Evolutionary conservation across 805 yeast genomes (phyloP), one percentile per base, ranked within the genome.

Genomic region (Lipomyces chichibuensis): DNA sequence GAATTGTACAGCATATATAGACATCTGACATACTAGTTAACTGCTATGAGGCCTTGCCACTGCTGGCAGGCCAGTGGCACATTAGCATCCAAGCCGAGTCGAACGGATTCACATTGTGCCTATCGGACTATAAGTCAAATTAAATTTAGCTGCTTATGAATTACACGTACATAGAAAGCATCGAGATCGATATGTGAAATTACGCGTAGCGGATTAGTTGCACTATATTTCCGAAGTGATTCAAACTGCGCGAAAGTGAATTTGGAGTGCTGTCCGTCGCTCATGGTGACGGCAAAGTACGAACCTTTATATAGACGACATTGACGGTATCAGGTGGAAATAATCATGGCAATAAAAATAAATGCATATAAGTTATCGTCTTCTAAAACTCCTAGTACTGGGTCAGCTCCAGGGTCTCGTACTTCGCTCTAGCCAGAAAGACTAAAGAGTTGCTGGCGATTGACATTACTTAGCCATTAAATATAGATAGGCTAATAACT

Each of bases 61-160:
- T 95, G 99, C 3, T 92, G 91, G 76, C 98, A 93, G 0, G 92
- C 98, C 1, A 95, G 89, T 0, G 99, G 98, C 69, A 87, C 93
- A 2, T 87, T 85, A 1, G 80, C 80, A 1, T 87, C 77, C 17
- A 89, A 78, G 0, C 88, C 88, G 20, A 91, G 81, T 54, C 97
- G 79, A 5, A 91, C 80, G 71, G 89, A 94, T 74, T 95, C 98
- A 37, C 89, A 95, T 75, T 95, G 99, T 0, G 99, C 80, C 75
- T 73, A 33, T 3, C 8, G 20, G 3, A 17, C 17, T 17, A 4
- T 13, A 27, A 46, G 46, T 17, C 17, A n/a, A 23, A 9, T 53
- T 8, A 14, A 20, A 27, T 27, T 27, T n/a, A 20, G 33, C 39
- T 17, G 2, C 33, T 25, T 56, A 35, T 53, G 23, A 6, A n/a